phyloP scores from a whole-genome alignment of 2,329 filamentous ascomycete species.

The Calonectria pseudoturangicola region DNA sequence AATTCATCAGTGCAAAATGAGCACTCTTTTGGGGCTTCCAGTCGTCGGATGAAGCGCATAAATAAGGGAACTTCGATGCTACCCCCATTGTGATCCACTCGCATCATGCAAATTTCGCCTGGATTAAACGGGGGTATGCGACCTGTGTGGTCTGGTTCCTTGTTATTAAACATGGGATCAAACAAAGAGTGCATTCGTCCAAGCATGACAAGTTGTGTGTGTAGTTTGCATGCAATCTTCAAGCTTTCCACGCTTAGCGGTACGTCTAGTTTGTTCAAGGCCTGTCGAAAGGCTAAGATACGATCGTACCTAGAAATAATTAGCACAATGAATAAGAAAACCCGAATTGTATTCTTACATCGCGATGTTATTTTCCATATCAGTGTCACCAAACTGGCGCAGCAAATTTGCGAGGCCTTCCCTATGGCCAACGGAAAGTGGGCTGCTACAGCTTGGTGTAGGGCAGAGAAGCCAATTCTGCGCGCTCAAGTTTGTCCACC shows the following conservation, averaged over 20 bases:
- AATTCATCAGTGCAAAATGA: slow-evolving; percentile 1
- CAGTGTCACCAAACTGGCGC: not conserved
- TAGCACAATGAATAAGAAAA: not conserved
- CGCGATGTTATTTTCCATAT: not conserved
- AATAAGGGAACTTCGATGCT: not conserved
- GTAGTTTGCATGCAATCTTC: not conserved
- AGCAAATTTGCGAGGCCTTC: slow-evolving; percentile 8
- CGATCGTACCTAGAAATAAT: not conserved
- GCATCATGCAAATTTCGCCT: not conserved
- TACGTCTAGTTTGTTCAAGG: not conserved
- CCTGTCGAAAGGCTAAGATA: slow-evolving; percentile 1
- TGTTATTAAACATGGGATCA: slow-evolving; percentile 15
- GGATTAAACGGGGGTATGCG: slow-evolving; percentile 5
- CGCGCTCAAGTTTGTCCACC: not conserved
- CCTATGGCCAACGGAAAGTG: slow-evolving; percentile 1
- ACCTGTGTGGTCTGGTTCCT: slow-evolving; percentile 11
- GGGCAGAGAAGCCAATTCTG: slow-evolving; percentile 1
- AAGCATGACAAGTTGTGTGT: not conserved
- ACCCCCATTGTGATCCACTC: slow-evolving; percentile 6
- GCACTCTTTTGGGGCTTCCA: not conserved
- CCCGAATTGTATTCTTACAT: not conserved
- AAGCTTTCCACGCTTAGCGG: not conserved
- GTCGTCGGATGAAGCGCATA: slow-evolving; percentile 4
- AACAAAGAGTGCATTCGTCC: slow-evolving; percentile 5
- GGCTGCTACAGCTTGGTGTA: not conserved